Conservation (phyloP, 164 flowering plant species). For the Vitis labrusca region DNA sequence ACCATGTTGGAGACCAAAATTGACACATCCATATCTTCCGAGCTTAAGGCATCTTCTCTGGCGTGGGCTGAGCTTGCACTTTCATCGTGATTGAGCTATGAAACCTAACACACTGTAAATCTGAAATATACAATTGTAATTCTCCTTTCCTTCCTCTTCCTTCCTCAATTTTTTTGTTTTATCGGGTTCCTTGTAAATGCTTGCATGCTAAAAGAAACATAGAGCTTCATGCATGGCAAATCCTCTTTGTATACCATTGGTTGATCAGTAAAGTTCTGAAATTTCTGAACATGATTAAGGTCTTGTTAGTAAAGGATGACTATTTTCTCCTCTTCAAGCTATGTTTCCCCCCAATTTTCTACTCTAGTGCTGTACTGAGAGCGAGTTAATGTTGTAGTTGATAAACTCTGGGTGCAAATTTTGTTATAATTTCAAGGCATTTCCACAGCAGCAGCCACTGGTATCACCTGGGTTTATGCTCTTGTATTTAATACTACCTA, state of each 20-base stretch:
- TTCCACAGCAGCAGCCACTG: no score
- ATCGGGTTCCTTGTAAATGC: constrained; percentile 20
- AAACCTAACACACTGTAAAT: constrained; percentile 46
- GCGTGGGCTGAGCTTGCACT: constrained; percentile 98
- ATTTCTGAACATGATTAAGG: background rate
- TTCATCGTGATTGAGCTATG: constrained; percentile 39
- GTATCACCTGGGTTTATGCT: no score
- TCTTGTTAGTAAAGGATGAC: background rate
- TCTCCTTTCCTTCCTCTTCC: constrained; percentile 2
- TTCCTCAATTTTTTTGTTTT: constrained; percentile 1
- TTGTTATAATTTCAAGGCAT: no score
- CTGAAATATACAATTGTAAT: constrained; percentile 20
- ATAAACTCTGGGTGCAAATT: no score
- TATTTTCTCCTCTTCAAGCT: background rate
- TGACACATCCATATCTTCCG: constrained; percentile 56
- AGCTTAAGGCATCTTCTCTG: constrained; percentile 72
- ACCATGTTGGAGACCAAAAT: constrained; percentile 62
- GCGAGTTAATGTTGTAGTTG: no score
- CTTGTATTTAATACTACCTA: no score
- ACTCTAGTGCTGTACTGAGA: no score
- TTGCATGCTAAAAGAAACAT: constrained; percentile 19
- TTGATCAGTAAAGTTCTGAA: constrained; percentile 15
- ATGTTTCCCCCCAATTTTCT: no score
- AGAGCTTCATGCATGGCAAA: constrained; percentile 18
- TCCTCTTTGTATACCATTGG: constrained; percentile 18